phyloP scores from a whole-genome alignment of 164 flowering plant species.

The Tetrastigma voinierianum region DNA sequence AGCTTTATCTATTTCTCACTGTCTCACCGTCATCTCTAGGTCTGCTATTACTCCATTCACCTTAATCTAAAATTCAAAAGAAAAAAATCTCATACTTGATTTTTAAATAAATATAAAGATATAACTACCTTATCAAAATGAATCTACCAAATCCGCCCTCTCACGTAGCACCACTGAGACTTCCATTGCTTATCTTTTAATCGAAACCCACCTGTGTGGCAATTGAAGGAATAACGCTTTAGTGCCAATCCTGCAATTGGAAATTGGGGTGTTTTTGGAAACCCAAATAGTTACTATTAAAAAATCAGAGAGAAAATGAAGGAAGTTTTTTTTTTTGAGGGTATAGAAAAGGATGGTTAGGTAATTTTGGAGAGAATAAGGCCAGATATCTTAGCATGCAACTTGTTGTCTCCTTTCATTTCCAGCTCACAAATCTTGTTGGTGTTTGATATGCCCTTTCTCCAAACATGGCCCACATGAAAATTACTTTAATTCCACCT shows the following conservation, averaged over 20 bases:
- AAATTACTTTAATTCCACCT: slow-evolving; percentile 19
- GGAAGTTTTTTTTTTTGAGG: too few relatives aligned
- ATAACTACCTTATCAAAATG: slow-evolving; percentile 1
- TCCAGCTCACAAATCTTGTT: slow-evolving; percentile 40
- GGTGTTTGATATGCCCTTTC: slow-evolving; percentile 27
- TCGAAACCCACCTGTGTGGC: too few relatives aligned
- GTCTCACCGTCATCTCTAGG: background rate
- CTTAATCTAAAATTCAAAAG: too few relatives aligned
- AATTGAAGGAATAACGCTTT: too few relatives aligned
- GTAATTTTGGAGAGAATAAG: slow-evolving; percentile 15
- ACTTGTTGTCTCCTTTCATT: slow-evolving; percentile 28
- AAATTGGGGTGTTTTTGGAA: slow-evolving; percentile 3
- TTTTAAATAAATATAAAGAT: background rate
- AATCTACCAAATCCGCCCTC: background rate
- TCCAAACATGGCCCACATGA: slow-evolving; percentile 31
- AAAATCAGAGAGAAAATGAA: slow-evolving; percentile 1
- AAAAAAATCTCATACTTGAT: too few relatives aligned
- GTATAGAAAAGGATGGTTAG: slow-evolving; percentile 10
- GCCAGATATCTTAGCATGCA: slow-evolving; percentile 5
- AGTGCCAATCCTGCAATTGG: background rate
- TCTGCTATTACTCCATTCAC: background rate
- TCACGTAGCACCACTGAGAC: too few relatives aligned
- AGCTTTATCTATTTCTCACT: background rate
- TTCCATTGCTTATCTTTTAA: too few relatives aligned
- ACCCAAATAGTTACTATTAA: slow-evolving; percentile 4